phyloP scores from a whole-genome alignment of 2,329 filamentous ascomycete species.

The Stagonosporopsis cucurbitacearum region DNA sequence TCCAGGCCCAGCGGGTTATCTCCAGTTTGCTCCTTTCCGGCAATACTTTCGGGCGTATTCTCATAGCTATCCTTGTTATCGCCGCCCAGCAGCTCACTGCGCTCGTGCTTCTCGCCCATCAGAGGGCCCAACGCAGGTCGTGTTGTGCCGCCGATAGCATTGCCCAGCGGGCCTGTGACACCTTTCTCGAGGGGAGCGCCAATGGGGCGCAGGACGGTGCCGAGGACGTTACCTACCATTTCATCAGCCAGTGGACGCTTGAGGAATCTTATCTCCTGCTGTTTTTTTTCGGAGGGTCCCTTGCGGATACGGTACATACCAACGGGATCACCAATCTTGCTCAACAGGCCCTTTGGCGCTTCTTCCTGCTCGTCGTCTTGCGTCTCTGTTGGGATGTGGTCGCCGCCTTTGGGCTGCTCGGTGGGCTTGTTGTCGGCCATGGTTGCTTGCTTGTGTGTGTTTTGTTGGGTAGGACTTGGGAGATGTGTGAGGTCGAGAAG shows the following conservation, averaged over 20 bases:
- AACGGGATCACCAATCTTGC: slow-evolving; percentile 40
- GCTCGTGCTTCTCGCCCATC: slow-evolving; percentile 45
- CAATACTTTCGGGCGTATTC: slow-evolving; percentile 46
- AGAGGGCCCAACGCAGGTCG: slow-evolving; percentile 46
- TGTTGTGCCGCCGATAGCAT: slow-evolving; percentile 46
- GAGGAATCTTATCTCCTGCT: no score
- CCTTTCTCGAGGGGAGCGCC: slow-evolving; percentile 47
- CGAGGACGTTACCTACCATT: slow-evolving; percentile 44
- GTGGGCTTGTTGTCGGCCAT: slow-evolving; percentile 23
- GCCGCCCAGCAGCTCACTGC: slow-evolving; percentile 46
- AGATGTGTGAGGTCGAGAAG: no score
- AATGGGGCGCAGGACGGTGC: slow-evolving; percentile 48
- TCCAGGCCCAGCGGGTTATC: slow-evolving; percentile 50
- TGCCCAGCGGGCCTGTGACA: slow-evolving; percentile 47
- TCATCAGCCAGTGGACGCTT: no score
- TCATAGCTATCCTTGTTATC: slow-evolving; percentile 50
- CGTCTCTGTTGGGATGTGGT: slow-evolving; percentile 37
- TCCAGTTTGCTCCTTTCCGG: slow-evolving; percentile 49
- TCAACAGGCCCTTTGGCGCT: slow-evolving; percentile 38
- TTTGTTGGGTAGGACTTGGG: no score
- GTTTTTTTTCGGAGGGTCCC: no score
- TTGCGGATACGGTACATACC: slow-evolving; percentile 33
- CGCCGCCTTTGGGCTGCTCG: slow-evolving; percentile 26
- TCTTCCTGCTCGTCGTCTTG: slow-evolving; percentile 26
- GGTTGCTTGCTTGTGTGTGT: not conserved